Evolutionary conservation across 495 filamentous ascomycete species (phyloP).

Genomic region (Hypoxylon lenormandii): DNA sequence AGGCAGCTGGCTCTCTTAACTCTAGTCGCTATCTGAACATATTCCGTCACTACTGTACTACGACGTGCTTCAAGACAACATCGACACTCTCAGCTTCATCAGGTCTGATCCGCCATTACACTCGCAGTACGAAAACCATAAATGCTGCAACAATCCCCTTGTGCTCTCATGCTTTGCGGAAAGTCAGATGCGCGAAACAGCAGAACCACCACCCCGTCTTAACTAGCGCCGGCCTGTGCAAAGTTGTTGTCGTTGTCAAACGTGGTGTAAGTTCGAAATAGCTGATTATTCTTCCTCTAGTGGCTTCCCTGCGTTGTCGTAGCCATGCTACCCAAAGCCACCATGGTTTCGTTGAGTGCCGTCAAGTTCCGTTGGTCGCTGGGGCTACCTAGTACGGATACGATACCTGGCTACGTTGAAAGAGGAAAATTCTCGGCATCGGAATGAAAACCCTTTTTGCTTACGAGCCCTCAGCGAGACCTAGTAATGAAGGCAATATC

Average conservation of each 20-base stretch:
- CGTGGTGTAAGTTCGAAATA: slow-evolving; percentile 35
- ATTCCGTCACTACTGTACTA: slow-evolving; percentile 16
- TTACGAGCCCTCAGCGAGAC: slow-evolving; percentile 6
- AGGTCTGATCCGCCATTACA: slow-evolving; percentile 39
- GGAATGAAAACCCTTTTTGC: slow-evolving; percentile 1
- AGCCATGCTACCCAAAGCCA: slow-evolving; percentile 18
- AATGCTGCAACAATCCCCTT: slow-evolving; percentile 38
- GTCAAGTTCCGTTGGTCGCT: slow-evolving; percentile 18
- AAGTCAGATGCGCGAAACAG: slow-evolving; percentile 45
- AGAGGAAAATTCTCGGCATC: slow-evolving; percentile 5
- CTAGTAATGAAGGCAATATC: slow-evolving; percentile 17
- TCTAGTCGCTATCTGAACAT: slow-evolving; percentile 28
- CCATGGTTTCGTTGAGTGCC: slow-evolving; percentile 18
- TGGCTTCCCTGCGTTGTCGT: slow-evolving; percentile 24
- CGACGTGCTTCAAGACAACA: slow-evolving; percentile 18
- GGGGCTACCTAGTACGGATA: slow-evolving; percentile 8
- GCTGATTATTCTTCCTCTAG: slow-evolving; percentile 31
- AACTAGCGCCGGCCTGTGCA: slow-evolving; percentile 48
- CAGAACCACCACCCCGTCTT: slow-evolving; percentile 45
- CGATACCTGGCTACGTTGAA: slow-evolving; percentile 5
- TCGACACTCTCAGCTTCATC: slow-evolving; percentile 25
- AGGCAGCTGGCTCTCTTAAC: slow-evolving; percentile 31
- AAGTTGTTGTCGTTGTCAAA: slow-evolving; percentile 38
- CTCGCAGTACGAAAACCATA: slow-evolving; percentile 30
- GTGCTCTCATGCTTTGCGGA: slow-evolving; percentile 42